phyloP scores from a whole-genome alignment of 495 filamentous ascomycete genomes.

The Penicillium silybi region DNA sequence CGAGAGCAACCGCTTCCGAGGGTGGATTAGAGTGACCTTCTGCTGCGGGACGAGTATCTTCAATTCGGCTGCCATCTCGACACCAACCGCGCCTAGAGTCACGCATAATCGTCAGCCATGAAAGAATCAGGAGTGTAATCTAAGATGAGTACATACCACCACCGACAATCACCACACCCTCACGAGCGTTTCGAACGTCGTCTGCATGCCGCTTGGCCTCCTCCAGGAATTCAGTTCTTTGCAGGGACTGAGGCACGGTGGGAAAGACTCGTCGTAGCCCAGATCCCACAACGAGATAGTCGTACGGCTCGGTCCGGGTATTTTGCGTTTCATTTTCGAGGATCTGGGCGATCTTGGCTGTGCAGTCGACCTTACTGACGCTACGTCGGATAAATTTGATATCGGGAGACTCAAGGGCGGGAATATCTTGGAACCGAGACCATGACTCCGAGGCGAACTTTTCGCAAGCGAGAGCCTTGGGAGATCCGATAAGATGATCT shows the following conservation, averaged over 20 bases:
- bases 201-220: conserved; percentile 40
- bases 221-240: conserved; percentile 50
- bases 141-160: conserved; percentile 25
- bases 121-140: conserved; percentile 20
- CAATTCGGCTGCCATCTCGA: conserved; percentile 68
- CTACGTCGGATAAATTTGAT: conserved; percentile 55
- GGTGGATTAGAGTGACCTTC: conserved; percentile 65
- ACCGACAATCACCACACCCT: conserved; percentile 59
- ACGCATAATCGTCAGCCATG: not conserved
- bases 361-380: conserved; percentile 49
- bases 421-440: conserved; percentile 58
- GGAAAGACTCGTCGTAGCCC: conserved; percentile 61
- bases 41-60: conserved; percentile 54
- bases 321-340: conserved; percentile 22
- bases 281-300: conserved; percentile 59
- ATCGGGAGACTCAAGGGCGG: conserved; percentile 48
- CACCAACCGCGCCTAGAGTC: conserved; percentile 57
- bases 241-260: conserved; percentile 55
- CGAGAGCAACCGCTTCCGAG: conserved; percentile 56
- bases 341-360: conserved; percentile 47
- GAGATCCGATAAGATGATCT: conserved; percentile 61
- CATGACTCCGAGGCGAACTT: conserved; percentile 55
- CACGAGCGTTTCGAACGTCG: conserved; percentile 23
- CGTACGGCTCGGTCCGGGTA: conserved; percentile 45
- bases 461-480: conserved; percentile 56